phyloP scores from a whole-genome alignment of 169 alveolate genomes.

The Babesia gibsoni region DNA sequence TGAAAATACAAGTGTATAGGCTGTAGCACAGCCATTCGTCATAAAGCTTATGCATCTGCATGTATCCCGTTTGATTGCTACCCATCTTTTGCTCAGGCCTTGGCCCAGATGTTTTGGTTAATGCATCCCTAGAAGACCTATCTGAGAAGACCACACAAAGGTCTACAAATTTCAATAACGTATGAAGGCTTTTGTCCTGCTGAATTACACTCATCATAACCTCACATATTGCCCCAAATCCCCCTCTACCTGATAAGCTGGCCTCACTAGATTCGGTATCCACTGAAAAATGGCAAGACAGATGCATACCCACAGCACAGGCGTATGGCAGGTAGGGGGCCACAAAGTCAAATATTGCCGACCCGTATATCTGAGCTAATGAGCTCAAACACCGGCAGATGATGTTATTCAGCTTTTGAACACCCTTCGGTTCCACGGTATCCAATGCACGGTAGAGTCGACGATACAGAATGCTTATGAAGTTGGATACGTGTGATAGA shows the following conservation, averaged over 20 bases:
- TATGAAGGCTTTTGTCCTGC: not conserved
- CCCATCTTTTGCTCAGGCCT: too few relatives aligned
- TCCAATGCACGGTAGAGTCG: not conserved
- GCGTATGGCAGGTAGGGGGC: conserved; percentile 10
- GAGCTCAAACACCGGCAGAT: conserved; percentile 15
- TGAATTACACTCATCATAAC: conserved; percentile 6
- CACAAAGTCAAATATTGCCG: not conserved
- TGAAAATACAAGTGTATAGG: conserved; percentile 1
- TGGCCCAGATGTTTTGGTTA: too few relatives aligned
- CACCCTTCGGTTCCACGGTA: not conserved
- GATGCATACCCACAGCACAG: conserved; percentile 3
- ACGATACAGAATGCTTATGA: conserved; percentile 6
- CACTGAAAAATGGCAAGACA: not conserved
- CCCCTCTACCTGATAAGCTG: too few relatives aligned
- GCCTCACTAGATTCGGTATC: not conserved
- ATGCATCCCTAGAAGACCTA: not conserved
- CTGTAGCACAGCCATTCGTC: conserved; percentile 29
- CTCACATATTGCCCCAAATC: not conserved
- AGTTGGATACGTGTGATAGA: conserved; percentile 5
- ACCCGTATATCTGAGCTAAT: not conserved
- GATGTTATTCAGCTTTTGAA: not conserved
- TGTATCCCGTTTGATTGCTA: too few relatives aligned
- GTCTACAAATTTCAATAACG: not conserved
- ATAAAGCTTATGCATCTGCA: too few relatives aligned
- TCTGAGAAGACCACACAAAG: not conserved